A percentile compares a stretch with the other conserved stretches of the same genome.
Conservation (phyloP, 345 rosid genomes). For the Diplotaxis tenuifolia region DNA sequence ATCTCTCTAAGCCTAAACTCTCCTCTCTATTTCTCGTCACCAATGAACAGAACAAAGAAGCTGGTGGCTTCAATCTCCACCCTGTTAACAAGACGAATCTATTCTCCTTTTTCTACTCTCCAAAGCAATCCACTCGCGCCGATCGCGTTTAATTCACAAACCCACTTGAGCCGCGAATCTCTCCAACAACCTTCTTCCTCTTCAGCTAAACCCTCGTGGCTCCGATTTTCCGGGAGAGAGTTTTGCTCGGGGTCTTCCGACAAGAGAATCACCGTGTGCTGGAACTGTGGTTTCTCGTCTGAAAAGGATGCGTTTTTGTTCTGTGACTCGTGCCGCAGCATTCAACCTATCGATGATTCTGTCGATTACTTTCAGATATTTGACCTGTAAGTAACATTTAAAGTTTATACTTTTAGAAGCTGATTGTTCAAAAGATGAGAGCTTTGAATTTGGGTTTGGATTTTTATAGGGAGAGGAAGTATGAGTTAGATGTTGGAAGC, state of each 20-base stretch:
- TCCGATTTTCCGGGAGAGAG: slow-evolving; percentile 30
- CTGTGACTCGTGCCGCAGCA: slow-evolving; percentile 63
- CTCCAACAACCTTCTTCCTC: neutral
- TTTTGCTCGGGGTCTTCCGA: slow-evolving; percentile 43
- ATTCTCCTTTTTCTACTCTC: slow-evolving; percentile 24
- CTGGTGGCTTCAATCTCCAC: slow-evolving; percentile 41
- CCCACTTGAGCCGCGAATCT: slow-evolving; percentile 30
- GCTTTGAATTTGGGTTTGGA: slow-evolving; percentile 20
- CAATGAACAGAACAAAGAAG: slow-evolving; percentile 47
- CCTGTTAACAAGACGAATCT: slow-evolving; percentile 23
- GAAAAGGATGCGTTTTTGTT: slow-evolving; percentile 53
- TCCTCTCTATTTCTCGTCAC: neutral
- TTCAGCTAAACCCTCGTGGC: slow-evolving; percentile 5
- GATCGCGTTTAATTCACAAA: slow-evolving; percentile 3
- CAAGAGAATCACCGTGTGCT: slow-evolving; percentile 43
- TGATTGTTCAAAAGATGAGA: slow-evolving; percentile 5
- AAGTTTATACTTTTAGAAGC: neutral
- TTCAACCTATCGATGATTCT: slow-evolving; percentile 80
- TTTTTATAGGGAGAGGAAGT: slow-evolving; percentile 58
- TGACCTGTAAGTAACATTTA: slow-evolving; percentile 58
- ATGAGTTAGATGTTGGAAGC: slow-evolving; percentile 53
- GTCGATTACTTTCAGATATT: slow-evolving; percentile 76
- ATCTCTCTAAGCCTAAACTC: neutral
- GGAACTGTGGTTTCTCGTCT: slow-evolving; percentile 64
- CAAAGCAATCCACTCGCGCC: slow-evolving; percentile 3